These are phyloP conservation scores for Austroboletus eburneus DNA, from an alignment of 768 basidiomycete species.

Conservation along the genomic window DNA sequence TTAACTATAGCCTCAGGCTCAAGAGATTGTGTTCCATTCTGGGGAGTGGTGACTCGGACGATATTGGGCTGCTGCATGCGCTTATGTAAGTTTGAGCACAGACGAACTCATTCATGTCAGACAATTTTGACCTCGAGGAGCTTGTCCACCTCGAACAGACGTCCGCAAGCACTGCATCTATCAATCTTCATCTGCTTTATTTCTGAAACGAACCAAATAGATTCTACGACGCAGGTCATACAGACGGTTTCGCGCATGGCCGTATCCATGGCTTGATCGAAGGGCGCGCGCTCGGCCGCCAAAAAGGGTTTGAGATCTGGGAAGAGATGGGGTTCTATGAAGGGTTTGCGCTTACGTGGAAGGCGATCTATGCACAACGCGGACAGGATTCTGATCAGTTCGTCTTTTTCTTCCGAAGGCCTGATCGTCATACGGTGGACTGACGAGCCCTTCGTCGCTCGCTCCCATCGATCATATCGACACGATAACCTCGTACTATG, in stretches of 20 bases:
- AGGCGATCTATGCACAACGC: constrained; percentile 42
- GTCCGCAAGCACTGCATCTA: constrained; percentile 29
- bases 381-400: neutral
- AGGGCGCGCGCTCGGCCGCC: constrained; percentile 81
- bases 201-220: no score
- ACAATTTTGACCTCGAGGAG: constrained; percentile 60
- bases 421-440: no score
- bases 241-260: constrained; percentile 80
- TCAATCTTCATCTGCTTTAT: neutral
- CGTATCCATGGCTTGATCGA: constrained; percentile 87
- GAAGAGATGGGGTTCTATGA: constrained; percentile 95
- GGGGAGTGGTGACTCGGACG: no score
- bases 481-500: no score
- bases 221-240: constrained; percentile 77
- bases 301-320: constrained; percentile 95
- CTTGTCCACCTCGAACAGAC: constrained; percentile 62
- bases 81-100: no score
- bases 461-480: no score
- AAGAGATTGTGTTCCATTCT: no score
- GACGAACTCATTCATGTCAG: no score
- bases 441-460: no score
- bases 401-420: neutral
- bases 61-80: no score
- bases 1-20: no score
- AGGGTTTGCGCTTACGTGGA: constrained; percentile 77